Evolutionary conservation across 1,284 basidiomycete genomes (phyloP).

Genomic region (Stygiomarasmius scandens): DNA sequence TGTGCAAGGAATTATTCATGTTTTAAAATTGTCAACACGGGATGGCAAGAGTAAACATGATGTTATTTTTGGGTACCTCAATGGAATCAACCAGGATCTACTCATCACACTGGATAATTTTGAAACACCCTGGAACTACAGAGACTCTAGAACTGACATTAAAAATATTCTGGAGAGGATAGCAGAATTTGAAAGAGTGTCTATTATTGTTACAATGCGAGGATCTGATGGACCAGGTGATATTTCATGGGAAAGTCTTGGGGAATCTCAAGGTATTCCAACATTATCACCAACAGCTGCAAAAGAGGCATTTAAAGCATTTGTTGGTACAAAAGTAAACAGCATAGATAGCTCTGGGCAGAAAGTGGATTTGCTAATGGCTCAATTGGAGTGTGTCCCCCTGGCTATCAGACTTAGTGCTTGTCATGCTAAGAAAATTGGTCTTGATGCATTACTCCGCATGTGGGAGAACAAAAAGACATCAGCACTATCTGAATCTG

Average conservation of each 20-base stretch:
- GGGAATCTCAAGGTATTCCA: background rate
- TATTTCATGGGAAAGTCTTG: background rate
- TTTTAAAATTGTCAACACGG: background rate
- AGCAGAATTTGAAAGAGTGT: background rate
- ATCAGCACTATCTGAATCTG: background rate
- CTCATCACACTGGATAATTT: conserved; percentile 1
- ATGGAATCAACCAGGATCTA: background rate
- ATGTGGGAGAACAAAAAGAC: background rate
- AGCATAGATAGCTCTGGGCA: background rate
- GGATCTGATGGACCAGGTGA: background rate
- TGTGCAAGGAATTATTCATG: background rate
- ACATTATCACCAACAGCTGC: background rate
- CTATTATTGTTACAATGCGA: conserved; percentile 3
- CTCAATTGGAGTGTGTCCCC: background rate
- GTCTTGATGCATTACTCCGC: background rate
- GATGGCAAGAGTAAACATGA: background rate
- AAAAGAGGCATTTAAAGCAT: background rate
- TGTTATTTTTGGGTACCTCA: background rate
- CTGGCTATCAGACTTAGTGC: background rate
- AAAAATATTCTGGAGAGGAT: background rate
- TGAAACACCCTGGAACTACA: conserved; percentile 4
- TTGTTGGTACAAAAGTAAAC: background rate
- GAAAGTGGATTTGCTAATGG: background rate
- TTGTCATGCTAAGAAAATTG: background rate
- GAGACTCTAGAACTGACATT: background rate